Percentiles rank a stretch among this genome's conserved stretches.
Conservation (phyloP, 768 basidiomycete genomes). For the Pholiota microspora region DNA sequence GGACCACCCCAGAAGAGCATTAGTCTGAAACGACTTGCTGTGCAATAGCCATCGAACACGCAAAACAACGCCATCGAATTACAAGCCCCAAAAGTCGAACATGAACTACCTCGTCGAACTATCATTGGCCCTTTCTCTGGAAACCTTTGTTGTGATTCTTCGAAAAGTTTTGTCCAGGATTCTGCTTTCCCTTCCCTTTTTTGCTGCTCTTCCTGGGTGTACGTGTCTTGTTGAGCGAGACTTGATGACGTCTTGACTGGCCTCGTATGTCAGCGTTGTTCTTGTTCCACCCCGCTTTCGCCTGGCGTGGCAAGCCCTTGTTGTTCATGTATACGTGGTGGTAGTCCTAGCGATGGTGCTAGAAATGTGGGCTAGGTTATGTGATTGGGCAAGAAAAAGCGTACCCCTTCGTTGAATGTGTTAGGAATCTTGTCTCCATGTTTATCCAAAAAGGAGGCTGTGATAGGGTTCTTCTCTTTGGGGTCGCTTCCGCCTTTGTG, state of each 20-base stretch:
- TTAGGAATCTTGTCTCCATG: not conserved
- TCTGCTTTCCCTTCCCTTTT: slow-evolving; percentile 7
- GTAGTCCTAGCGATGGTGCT: not conserved
- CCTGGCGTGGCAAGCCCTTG: slow-evolving; percentile 2
- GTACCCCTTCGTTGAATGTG: slow-evolving; percentile 5
- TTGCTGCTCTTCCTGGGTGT: slow-evolving; percentile 1
- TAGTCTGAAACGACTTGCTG: too few species aligned
- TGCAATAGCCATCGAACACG: too few species aligned
- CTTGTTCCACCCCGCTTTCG: slow-evolving; percentile 1
- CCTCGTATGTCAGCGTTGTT: slow-evolving; percentile 6
- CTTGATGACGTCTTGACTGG: not conserved
- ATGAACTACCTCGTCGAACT: too few species aligned
- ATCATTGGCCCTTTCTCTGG: slow-evolving; percentile 5
- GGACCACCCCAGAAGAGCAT: too few species aligned
- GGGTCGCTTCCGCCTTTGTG: slow-evolving; percentile 11
- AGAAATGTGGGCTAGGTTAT: too few species aligned
- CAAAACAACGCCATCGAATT: too few species aligned
- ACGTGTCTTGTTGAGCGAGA: not conserved
- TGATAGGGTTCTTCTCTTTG: slow-evolving; percentile 11
- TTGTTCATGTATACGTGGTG: slow-evolving; percentile 9
- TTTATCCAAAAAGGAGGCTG: slow-evolving; percentile 9
- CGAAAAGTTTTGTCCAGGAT: not conserved
- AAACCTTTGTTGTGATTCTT: slow-evolving; percentile 6
- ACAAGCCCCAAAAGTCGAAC: too few species aligned
- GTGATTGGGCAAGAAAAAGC: not conserved